Conservation (phyloP, 2,329 filamentous ascomycete species). For the Lachnellula willkommii region DNA sequence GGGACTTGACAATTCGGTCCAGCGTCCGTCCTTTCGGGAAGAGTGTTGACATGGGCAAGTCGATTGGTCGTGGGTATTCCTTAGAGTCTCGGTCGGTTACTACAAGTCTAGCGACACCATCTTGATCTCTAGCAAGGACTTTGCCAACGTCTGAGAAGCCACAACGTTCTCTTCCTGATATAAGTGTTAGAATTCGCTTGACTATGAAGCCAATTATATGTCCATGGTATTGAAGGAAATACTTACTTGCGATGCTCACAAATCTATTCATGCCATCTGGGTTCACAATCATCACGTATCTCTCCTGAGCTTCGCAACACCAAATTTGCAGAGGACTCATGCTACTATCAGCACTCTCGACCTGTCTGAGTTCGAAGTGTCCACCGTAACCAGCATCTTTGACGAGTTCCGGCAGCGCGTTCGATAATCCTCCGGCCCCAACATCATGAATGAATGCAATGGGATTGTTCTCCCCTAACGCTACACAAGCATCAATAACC, state of each 20-base stretch:
- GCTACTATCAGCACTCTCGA: constrained; percentile 82
- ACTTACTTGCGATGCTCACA: constrained; percentile 54
- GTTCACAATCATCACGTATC: constrained; percentile 88
- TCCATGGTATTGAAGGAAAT: neutral
- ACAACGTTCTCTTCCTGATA: constrained; percentile 71
- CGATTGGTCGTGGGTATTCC: constrained; percentile 72
- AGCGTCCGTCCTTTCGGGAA: constrained; percentile 86
- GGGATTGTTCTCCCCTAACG: constrained; percentile 76
- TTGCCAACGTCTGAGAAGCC: constrained; percentile 87
- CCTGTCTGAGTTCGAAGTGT: constrained; percentile 86
- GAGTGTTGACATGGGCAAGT: constrained; percentile 80
- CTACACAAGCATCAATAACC: constrained; percentile 91
- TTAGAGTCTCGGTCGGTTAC: constrained; percentile 75
- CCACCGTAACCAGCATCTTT: constrained; percentile 89
- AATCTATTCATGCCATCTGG: constrained; percentile 75
- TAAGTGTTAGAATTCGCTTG: constrained; percentile 2
- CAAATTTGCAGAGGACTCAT: constrained; percentile 97
- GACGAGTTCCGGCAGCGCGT: constrained; percentile 80
- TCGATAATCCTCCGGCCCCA: constrained; percentile 81
- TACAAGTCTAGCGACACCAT: constrained; percentile 66
- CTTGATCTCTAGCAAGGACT: constrained; percentile 57
- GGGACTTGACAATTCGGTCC: constrained; percentile 65
- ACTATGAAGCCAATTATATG: neutral
- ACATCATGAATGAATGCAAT: constrained; percentile 98
- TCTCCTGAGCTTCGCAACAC: constrained; percentile 95